Conservation (phyloP, 2,329 filamentous ascomycete species). For the Dactylellina cionopaga region DNA sequence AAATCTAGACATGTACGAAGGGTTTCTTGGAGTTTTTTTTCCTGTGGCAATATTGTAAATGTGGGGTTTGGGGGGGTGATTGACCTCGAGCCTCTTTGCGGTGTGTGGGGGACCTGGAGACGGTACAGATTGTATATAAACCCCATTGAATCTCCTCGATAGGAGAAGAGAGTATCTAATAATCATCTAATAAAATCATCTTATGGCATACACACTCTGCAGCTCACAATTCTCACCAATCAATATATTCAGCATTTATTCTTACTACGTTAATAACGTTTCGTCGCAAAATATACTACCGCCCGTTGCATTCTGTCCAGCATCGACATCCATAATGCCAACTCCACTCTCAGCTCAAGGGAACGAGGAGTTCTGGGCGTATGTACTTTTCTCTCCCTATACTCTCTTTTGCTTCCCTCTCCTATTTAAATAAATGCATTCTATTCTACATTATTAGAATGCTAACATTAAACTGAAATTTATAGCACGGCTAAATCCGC, state of each 20-base stretch:
- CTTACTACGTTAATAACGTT: neutral
- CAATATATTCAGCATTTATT: constrained; percentile 15
- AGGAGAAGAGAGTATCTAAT: neutral
- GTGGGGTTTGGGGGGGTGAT: too few species aligned
- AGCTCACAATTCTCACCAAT: constrained; percentile 7
- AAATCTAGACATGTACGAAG: constrained; percentile 23
- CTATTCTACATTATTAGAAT: neutral
- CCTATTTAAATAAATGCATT: too few species aligned
- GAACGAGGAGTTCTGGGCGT: constrained; percentile 42
- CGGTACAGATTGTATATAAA: constrained; percentile 29
- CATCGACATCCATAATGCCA: constrained; percentile 16
- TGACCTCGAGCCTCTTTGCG: neutral
- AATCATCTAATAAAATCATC: neutral
- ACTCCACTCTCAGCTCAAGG: constrained; percentile 24
- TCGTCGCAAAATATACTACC: neutral
- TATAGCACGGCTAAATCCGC: constrained; percentile 33
- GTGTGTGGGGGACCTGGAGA: neutral
- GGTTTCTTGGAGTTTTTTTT: neutral
- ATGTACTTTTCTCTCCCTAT: too few species aligned
- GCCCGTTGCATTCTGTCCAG: neutral
- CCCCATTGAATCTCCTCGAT: neutral
- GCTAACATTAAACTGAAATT: neutral
- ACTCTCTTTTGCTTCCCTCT: too few species aligned
- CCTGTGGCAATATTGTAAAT: constrained; percentile 7
- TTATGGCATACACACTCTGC: neutral